Base-by-base conservation (phyloP, 1,139 yeast species). In the Kluyveromyces marxianus region DNA sequence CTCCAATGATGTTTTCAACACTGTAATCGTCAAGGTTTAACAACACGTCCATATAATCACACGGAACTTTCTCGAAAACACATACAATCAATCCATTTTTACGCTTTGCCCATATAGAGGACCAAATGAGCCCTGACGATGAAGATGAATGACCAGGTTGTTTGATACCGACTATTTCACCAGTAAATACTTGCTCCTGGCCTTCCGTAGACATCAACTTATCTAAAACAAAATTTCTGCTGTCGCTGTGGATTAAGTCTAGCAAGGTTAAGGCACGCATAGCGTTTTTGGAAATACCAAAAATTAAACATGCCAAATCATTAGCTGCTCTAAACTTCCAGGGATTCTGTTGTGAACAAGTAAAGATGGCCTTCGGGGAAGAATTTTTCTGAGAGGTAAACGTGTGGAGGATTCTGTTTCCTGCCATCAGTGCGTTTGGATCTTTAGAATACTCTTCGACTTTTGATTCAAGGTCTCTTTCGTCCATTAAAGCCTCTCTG, bases 41-140 rank as follows among this genome's bases (percentile, higher is more conserved):
- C 24, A 76, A 69, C 7, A 86, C 66, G 56, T 82, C 87, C 50
- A 85, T 76, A 4, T 85, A 83, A 63, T 85, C 94, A 62, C 94
- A 83, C 1, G 87, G 85, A 32, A 87, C 85, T 60, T 87, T 95
- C 57, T 89, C 96, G 61, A 90, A 81, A 69, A 87, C 88, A 69
- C 94, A 82, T 39, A 88, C 83, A 45, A 89, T 75, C 49, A 85
- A 68, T 44, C 77, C 79, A 2, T 82, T 81, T 54, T 80, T 80
- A 48, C 78, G 72, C 58, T 88, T 89, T 0, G 94, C 95, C 96
- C 97, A 90, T 48, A 89, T 66, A 1, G 90, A 82, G 3, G 90
- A 82, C 89, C 90, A 83, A 0, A 87, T 83, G 49, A 74, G 68
- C 2, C 42, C 42, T 41, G 74, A 69, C 37, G 69, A 70, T 35